Base-by-base conservation (phyloP, 1,139 yeast genomes). In the Kodamaea fungicola region DNA sequence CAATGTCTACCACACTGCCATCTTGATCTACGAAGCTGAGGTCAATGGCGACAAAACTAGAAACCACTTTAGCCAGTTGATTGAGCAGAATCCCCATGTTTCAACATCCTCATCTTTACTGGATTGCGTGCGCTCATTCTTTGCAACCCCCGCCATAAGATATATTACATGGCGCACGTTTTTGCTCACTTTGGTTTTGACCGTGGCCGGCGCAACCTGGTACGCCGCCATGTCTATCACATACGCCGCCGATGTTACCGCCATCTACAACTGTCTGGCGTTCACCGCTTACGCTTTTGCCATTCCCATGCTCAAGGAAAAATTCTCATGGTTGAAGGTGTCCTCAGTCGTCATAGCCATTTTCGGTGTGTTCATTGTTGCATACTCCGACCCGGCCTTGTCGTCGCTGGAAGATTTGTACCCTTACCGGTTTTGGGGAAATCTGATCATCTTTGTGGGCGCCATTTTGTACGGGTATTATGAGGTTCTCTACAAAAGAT, bases 211-310 rank as follows among this genome's bases (percentile, higher is more conserved):
- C 1, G 68, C 77, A 30, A 80, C 95, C 1, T 88, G 96, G 96
- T 88, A 86, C 55, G 76, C 85, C 12, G 83, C 96, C 6, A 86
- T 88, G 78, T 71, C 81, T 22, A 62, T 85, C 57, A 83, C 96
- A 1, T 84, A 89, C 28, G 88, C 95, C 0, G 74, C 89, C 2
- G 96, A 88, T 53, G 83, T 88, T 22, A 87, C 96, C 3, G 96
- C 96, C 7, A 88, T 88, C 44, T 88, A 87, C 62, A 88, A 88
- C 62, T 86, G 95, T 54, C 82, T 90, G 8, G 95, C 95, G 0
- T 87, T 88, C 55, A 83, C 90, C 6, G 96, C 96, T 0, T 83
- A 88, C 53, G 77, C 87, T 5, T 87, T 88, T 61, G 89, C 95
- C 2, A 81, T 88, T 22, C 87, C 90, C 2, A 59, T 88, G 31